A percentile compares a stretch with the other conserved stretches of the same genome.
Conservation (phyloP, 306 rosid genomes). For the Castanea sativa region DNA sequence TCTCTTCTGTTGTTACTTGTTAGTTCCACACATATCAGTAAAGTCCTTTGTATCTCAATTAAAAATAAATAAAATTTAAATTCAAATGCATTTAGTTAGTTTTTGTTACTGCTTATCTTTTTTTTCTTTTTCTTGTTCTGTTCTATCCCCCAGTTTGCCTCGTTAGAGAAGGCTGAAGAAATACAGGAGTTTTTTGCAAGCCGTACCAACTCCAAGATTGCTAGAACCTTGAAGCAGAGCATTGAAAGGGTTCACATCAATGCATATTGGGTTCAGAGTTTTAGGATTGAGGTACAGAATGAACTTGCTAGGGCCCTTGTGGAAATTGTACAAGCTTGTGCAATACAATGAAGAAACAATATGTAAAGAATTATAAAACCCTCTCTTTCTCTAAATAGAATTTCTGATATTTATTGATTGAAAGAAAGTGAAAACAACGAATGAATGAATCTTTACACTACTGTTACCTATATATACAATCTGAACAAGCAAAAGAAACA, state of each 20-base stretch:
- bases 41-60: not conserved
- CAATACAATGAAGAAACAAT: too few species aligned
- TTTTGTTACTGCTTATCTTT: not conserved
- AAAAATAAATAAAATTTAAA: not conserved
- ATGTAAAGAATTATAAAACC: too few species aligned
- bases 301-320: conserved; percentile 47
- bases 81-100: not conserved
- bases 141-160: conserved; percentile 63
- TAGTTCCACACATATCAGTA: conserved; percentile 1
- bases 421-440: too few species aligned
- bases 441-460: too few species aligned
- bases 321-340: too few species aligned
- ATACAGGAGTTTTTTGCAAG: conserved; percentile 74
- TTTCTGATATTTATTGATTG: too few species aligned
- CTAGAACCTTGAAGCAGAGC: conserved; percentile 90
- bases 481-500: too few species aligned
- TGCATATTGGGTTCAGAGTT: conserved; percentile 65
- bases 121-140: not conserved
- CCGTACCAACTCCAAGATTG: conserved; percentile 42
- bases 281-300: conserved; percentile 18
- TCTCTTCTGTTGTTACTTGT: conserved; percentile 5
- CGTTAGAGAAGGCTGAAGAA: conserved; percentile 74
- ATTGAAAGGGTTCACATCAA: conserved; percentile 72
- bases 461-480: too few species aligned
- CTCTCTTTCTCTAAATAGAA: too few species aligned